These are phyloP conservation scores for Pseudocercospora ulei DNA, from an alignment of 2,329 filamentous ascomycete species.

Conservation along the genomic window DNA sequence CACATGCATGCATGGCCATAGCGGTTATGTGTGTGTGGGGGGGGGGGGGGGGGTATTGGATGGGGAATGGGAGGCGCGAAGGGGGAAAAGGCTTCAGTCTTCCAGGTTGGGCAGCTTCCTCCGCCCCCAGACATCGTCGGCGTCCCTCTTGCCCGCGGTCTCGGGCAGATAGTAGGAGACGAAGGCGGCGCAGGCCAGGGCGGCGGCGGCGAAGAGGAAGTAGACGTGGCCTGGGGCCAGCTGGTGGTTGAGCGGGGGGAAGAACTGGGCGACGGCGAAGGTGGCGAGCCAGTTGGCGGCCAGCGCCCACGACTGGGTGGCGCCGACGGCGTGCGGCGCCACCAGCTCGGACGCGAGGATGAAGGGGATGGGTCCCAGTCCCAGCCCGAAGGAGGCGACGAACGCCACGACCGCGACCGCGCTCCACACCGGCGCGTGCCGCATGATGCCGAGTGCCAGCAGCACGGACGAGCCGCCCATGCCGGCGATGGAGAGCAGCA, in stretches of 20 bases:
- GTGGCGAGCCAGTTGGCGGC: slow-evolving; percentile 84
- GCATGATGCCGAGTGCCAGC: slow-evolving; percentile 70
- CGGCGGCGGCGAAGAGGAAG: slow-evolving; percentile 76
- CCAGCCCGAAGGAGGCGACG: slow-evolving; percentile 80
- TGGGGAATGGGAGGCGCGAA: too few species aligned
- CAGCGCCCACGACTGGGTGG: slow-evolving; percentile 79
- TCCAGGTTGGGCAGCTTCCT: slow-evolving; percentile 31
- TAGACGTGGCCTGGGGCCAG: slow-evolving; percentile 79
- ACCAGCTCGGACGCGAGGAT: slow-evolving; percentile 88
- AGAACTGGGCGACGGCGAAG: slow-evolving; percentile 88
- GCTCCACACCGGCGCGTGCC: slow-evolving; percentile 62
- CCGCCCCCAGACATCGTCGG: slow-evolving; percentile 85
- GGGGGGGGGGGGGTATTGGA: too few species aligned
- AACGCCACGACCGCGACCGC: slow-evolving; percentile 75
- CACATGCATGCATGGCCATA: too few species aligned
- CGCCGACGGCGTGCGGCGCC: slow-evolving; percentile 78
- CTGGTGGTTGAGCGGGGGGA: slow-evolving; percentile 71
- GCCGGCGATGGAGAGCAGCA: slow-evolving; percentile 71
- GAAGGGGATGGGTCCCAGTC: slow-evolving; percentile 87
- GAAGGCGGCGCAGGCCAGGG: slow-evolving; percentile 59
- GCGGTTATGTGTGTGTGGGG: too few species aligned
- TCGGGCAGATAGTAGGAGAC: slow-evolving; percentile 67
- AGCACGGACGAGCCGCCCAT: slow-evolving; percentile 71
- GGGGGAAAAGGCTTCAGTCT: slow-evolving; percentile 18
- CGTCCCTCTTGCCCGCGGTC: slow-evolving; percentile 72